Base-by-base conservation (phyloP, 2,329 filamentous ascomycete genomes). In the Aspergillus fischeri region DNA sequence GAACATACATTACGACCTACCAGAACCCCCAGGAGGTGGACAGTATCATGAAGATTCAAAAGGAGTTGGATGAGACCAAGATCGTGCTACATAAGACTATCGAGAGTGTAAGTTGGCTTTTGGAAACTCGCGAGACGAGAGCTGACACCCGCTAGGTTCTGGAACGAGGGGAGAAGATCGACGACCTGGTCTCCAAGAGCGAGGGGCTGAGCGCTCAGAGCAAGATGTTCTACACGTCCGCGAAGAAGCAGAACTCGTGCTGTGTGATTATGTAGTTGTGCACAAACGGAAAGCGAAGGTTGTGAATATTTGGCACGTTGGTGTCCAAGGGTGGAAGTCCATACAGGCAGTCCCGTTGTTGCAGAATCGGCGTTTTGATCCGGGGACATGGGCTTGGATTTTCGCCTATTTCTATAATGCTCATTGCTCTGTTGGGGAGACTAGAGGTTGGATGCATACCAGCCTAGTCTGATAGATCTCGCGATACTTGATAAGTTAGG, bases 1-100 rank as follows among this genome's bases (percentile, higher is more conserved):
- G 90, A 73, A 88, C 91, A 45, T 96, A 96, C 76, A 82, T 90
- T 52, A 71, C 76, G 44, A 86, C 88, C 65, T 96, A 92, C 78
- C 90, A 96, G 79, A 90, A 97, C 74, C 92, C 93, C 11, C 81
- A 87, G 70, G 84, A 95, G 77, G 92, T 91, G 64, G 92, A 96
- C 78, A 93, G 88, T 76, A 95, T 97, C 72, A 85, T 91, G 81
- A 92, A 91, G 82, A 97, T 99, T 68, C 93, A 97, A 77, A 89
- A 91, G 78, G 92, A 99, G 79, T 82, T 99, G 60, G 92, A 97
- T 71, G 92, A 97, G 82, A 97, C 93, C 60, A 97, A 97, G 84
- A 92, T 96, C 71, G 88, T 96, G 58, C 82, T 99, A 67, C 92
- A 97, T 79, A 96, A 97, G 84, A 97, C 94, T 48, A 97, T 96